Conservation (phyloP, 352 stramenopile species). For the Pythium rishiriense region DNA sequence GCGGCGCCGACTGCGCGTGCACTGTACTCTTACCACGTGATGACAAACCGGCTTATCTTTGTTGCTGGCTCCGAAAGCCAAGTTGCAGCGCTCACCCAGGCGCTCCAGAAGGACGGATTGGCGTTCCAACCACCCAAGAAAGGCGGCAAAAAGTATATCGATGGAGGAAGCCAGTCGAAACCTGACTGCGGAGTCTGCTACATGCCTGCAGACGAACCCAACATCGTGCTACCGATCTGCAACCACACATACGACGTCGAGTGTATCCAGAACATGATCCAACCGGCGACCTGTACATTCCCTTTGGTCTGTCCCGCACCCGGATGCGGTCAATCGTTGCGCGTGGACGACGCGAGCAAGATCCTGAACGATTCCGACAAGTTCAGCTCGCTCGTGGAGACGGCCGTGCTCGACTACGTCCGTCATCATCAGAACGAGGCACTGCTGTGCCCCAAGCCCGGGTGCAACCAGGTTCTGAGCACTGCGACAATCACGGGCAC, state of each 20-base stretch:
- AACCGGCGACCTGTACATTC: slow-evolving; percentile 2
- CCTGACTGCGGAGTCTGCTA: slow-evolving; percentile 17
- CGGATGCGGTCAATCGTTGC: slow-evolving; percentile 6
- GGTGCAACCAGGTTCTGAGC: slow-evolving; percentile 31
- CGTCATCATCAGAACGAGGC: slow-evolving; percentile 4
- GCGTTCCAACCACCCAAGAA: slow-evolving; percentile 5
- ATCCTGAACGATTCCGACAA: slow-evolving; percentile 11
- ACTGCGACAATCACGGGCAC: neutral
- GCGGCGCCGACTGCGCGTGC: neutral
- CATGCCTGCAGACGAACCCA: slow-evolving; percentile 13
- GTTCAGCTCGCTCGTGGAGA: slow-evolving; percentile 20
- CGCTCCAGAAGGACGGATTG: slow-evolving; percentile 6
- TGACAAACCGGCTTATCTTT: slow-evolving; percentile 1
- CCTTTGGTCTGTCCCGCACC: slow-evolving; percentile 13
- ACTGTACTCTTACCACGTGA: slow-evolving; percentile 11
- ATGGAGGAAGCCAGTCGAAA: neutral
- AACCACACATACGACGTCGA: slow-evolving; percentile 22
- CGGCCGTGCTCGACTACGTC: slow-evolving; percentile 23
- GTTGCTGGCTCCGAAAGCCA: slow-evolving; percentile 12
- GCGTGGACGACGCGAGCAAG: slow-evolving; percentile 17
- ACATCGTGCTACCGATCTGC: slow-evolving; percentile 18
- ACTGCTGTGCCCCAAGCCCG: slow-evolving; percentile 22
- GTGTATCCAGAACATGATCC: slow-evolving; percentile 16
- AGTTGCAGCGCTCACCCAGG: slow-evolving; percentile 6
- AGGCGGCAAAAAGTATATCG: neutral